These are phyloP conservation scores for Escallonia herrerae DNA, from an alignment of 129 eudicot species.

Conservation along the genomic window DNA sequence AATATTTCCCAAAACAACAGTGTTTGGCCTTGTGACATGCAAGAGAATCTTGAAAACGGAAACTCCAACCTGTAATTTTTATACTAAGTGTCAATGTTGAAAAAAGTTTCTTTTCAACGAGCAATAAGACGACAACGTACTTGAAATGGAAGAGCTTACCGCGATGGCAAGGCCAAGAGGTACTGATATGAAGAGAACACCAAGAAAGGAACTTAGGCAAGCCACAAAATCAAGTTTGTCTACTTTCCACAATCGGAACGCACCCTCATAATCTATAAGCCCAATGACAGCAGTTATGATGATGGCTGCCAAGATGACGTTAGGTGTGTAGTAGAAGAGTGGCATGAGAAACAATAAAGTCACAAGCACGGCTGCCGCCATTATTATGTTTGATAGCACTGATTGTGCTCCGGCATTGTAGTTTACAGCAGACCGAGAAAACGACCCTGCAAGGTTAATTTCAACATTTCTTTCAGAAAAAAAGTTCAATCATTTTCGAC, in stretches of 20 bases:
- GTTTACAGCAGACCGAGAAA: conserved; percentile 94
- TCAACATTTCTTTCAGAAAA: background rate
- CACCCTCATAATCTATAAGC: conserved; percentile 71
- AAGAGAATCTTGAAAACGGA: conserved; percentile 89
- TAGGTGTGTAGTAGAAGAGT: conserved; percentile 81
- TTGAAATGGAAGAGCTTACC: conserved; percentile 30
- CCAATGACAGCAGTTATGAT: conserved; percentile 92
- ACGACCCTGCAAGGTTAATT: conserved; percentile 51
- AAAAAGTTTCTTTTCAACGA: background rate
- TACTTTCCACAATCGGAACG: conserved; percentile 65
- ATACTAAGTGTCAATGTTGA: conserved; percentile 11
- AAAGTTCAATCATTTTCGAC: background rate
- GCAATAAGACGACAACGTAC: background rate
- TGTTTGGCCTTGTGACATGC: conserved; percentile 95
- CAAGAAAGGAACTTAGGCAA: conserved; percentile 74
- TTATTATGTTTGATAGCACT: conserved; percentile 71
- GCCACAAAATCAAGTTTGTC: conserved; percentile 95
- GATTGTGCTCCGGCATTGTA: conserved; percentile 91
- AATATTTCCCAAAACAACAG: conserved; percentile 60
- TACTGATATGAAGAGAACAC: conserved; percentile 91
- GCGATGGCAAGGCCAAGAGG: conserved; percentile 92
- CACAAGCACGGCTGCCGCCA: conserved; percentile 78
- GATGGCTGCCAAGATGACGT: conserved; percentile 82
- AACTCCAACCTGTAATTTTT: conserved; percentile 68
- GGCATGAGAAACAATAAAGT: conserved; percentile 93